These are phyloP conservation scores for Graphiopsis chlorocephala DNA, from an alignment of 2,329 filamentous ascomycete species.

Conservation along the genomic window DNA sequence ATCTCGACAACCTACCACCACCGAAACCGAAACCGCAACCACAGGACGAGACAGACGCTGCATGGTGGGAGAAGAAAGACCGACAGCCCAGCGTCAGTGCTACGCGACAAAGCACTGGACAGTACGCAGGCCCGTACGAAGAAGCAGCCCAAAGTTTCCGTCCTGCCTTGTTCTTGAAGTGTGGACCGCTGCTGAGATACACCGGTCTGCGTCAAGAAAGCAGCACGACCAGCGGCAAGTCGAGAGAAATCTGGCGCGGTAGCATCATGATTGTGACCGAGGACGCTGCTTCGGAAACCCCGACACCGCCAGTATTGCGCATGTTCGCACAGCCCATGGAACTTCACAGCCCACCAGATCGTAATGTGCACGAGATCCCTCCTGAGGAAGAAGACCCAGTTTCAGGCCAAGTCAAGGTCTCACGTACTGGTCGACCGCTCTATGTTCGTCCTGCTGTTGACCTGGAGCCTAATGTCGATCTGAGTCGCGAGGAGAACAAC, in stretches of 20 bases:
- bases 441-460: conserved; percentile 90
- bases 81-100: conserved; percentile 24
- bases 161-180: conserved; percentile 80
- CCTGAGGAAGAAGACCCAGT: conserved; percentile 87
- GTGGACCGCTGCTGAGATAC: conserved; percentile 86
- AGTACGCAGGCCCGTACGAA: conserved; percentile 63
- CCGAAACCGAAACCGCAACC: background rate
- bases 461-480: conserved; percentile 71
- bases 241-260: conserved; percentile 76
- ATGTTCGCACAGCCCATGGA: conserved; percentile 86
- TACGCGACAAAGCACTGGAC: conserved; percentile 30
- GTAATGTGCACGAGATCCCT: conserved; percentile 63
- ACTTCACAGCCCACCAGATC: conserved; percentile 73
- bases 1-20: conserved; percentile 32
- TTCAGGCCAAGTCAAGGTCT: conserved; percentile 81
- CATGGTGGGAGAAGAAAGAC: conserved; percentile 67
- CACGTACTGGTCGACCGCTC: conserved; percentile 77
- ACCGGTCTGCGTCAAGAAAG: conserved; percentile 71
- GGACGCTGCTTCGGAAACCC: conserved; percentile 79
- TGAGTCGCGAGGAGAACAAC: conserved; percentile 77
- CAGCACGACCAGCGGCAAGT: conserved; percentile 37
- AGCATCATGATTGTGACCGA: conserved; percentile 93
- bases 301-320: conserved; percentile 70
- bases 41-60: conserved; percentile 28
- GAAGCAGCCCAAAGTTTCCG: conserved; percentile 69